Evolutionary conservation across 495 filamentous ascomycete genomes (phyloP), one percentile per base, ranked within the genome.

Genomic region (Penicillium parvum): DNA sequence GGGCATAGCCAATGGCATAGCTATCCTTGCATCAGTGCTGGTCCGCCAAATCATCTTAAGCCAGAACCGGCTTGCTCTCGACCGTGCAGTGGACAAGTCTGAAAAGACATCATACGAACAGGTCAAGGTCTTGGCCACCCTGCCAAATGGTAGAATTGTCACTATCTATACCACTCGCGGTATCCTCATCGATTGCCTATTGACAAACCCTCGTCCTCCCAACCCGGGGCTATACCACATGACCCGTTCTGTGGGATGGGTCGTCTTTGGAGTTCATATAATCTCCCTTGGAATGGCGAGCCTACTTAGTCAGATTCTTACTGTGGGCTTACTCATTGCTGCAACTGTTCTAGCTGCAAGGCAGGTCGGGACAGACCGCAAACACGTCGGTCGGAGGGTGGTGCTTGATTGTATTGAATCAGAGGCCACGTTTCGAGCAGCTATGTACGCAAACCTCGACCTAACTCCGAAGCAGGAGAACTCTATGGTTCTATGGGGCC

Each of bases 241-340:
- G 8, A 45, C 35, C 23, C 41, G 37, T 19, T 20, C 17, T 10
- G 11, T 37, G n/a, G 47, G 47, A 6, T 50, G 47, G 47, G 21
- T 32, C n/a, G 41, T 32, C 9, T 50, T 50, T 20, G 41, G 36
- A 0, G 47, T 50, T 2, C 47, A 50, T 45, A 41, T 50, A 5
- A 40, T 50, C 22, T 45, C 36, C 32, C 45, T 50, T 17, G 47
- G 47, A n/a, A 50, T 50, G 47, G 47, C 47, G 1, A 37, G 28
- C 2, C 32, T 50, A 6, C 35, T 39, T 11, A 50, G 36, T 10
- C 47, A 50, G 23, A 50, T 50, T 10, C 40, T 29, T 8, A 40
- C 47, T 4, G 41, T 50, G 0, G 47, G 39, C 1, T 21, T 50
- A 22, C 45, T 50, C 4, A 35, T 50, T 20, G 23, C 28, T 14